Evolutionary conservation across 306 rosid species (phyloP), one percentile per base, ranked within the genome.

Genomic region (Rosa rugosa): DNA sequence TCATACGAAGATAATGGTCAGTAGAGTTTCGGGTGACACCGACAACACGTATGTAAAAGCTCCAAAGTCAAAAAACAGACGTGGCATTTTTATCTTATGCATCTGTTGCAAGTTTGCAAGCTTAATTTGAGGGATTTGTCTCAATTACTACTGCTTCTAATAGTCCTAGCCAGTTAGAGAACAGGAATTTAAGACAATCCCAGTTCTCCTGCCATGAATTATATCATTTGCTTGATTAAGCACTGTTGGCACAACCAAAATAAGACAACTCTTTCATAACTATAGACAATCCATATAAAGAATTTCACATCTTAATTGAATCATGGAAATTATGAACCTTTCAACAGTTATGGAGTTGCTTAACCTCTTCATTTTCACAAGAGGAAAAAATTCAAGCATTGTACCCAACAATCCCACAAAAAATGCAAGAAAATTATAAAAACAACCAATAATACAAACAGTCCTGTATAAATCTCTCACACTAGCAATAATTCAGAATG

Each of bases 1-100:
- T 36, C 67, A 34, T 17, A 77, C 38, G 12, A 66, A 63, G 66
- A 71, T 50, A 69, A 76, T 63, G 63, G 49, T 73, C 63, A 65
- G 54, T 23, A 27, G 38, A 75, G 70, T 63, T 75, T 20, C 5
- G 67, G 76, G 62, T 75, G 81, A 23, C 2, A 54, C 80, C 62
- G 73, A 17, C 73, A 66, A 14, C 25, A 85, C 69, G 36, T 69
- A 54, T 74, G 75, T 46, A 70, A 77, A 74, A 53, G 71, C 8
- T 49, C 57, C 77, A 72, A 69, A 72, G 85, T 83, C 80, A 77
- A 82, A 79, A 79, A 50, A 3, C 74, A 45, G 18, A 85, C 81
- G 67, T 44, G 67, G 63, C 60, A 25, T 67, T 82, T 70, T 83
- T 75, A 82, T 87, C 87, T 81, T 76, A 77, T 31, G 47, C 72